Evolutionary conservation across 768 basidiomycete genomes (phyloP), one percentile per base, ranked within the genome.

Genomic region (Boletus bicolor): DNA sequence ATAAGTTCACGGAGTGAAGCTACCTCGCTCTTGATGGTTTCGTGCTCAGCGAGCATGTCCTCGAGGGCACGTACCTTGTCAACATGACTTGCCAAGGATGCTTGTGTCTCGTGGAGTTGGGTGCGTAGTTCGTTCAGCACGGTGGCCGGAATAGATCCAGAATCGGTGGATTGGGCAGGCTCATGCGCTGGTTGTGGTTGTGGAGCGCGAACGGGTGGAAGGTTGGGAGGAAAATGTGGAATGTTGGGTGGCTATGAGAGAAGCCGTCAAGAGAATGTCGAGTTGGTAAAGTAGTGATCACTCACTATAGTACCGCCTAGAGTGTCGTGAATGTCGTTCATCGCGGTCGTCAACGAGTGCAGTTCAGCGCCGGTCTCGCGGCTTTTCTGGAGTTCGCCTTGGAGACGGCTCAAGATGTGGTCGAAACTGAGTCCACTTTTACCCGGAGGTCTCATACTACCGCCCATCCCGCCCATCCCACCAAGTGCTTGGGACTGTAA

Each of bases 371-470:
- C 91, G 0, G 95, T 97, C 67, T 98, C 96, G 17, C 92, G 84
- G 65, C 91, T 93, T 75, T 96, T 97, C 74, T 90, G 88, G n/a
- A 98, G 83, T 68, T 98, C 95, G 59, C 86, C 85, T 69, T 98
- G 95, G 3, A 98, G 76, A 36, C 91, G 83, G 53, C 80, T 89
- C 44, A 98, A 75, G 50, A 98, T 93, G 63, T 94, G 91, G 64
- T 98, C 95, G 67, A 98, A 96, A 8, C 86, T 90, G 24, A 97
- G 77, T 0, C 93, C 92, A 64, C 87, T 87, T 73, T 92, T 93
- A 17, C 90, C 87, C 1, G 89, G 87, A 0, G 79, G 79, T 14
- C 86, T 79, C 73, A 86, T 83, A 57, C 79, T 80, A 38, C 82
- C 86, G 35, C 85, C 87, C 83, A 87, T 87, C 2, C 87, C 86